Base-by-base conservation (phyloP, 2,329 filamentous ascomycete species). In the Beauveria rudraprayagi region DNA sequence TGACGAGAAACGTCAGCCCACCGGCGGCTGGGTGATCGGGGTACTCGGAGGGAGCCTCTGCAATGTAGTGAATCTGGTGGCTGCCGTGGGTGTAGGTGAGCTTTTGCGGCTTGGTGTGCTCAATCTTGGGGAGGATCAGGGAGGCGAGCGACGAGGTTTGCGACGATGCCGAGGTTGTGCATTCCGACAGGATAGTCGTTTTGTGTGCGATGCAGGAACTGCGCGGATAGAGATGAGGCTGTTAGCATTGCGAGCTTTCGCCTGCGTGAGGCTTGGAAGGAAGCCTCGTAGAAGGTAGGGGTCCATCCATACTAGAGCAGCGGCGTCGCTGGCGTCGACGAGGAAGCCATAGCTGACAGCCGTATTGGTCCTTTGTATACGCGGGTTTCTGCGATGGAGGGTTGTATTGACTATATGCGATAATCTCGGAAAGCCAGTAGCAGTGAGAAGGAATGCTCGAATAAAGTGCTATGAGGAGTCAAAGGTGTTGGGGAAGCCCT, bases 191-290 rank as follows among this genome's bases (percentile, higher is more conserved):
- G 76, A 99, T 96, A 51, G 92, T 97, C 60, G 86, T 90, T 71
- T 94, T 88, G 78, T 97, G 87, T 56, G 94, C 92, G 75, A 99
- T 94, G 78, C 94, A 97, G 67, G 91, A 88, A 78, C 92, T 96
- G 54, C 52, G 50, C 50, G 11, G 19, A 37, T 3, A 26, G 19
- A 19, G 22, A 22, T 2, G 22, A 4, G n/a, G 5, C 16, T 24
- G 48, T 59, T 52, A 52, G 46, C 10, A 34, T 24, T 44, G n/a
- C 40, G 52, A 19, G 9, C 10, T 11, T 10, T 34, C 28, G n/a
- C 19, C 17, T 17, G n/a, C 1, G 10, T 37, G 7, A 54, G n/a
- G 37, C 34, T 41, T 43, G n/a, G 34, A 19, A 4, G 4, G n/a
- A 40, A 30, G 44, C 10, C 3, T n/a, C n/a, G 28, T 40, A 28